phyloP scores from a whole-genome alignment of 306 rosid genomes.

The Cajanus cajan region DNA sequence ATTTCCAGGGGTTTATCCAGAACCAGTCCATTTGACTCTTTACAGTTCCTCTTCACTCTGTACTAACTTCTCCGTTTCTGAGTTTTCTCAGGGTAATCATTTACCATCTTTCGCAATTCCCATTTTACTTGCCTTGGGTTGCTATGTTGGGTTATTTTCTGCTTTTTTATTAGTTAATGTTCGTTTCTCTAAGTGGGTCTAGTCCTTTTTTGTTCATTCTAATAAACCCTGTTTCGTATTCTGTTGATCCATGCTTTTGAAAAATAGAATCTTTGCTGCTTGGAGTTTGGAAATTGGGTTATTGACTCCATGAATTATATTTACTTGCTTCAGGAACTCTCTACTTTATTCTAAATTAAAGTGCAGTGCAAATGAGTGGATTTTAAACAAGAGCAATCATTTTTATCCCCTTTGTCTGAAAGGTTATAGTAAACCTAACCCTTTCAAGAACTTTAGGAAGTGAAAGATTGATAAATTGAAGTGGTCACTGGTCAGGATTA shows the following conservation, averaged over 20 bases:
- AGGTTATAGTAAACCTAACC: not conserved
- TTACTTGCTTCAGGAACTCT: not conserved
- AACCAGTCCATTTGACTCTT: conserved; percentile 8
- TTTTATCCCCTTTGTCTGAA: not conserved
- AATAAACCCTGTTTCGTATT: not conserved
- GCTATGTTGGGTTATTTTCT: not conserved
- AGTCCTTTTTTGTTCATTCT: not conserved
- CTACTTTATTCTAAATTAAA: not conserved
- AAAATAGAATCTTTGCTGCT: not conserved
- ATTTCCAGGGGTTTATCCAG: conserved; percentile 25
- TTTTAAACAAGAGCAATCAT: not conserved
- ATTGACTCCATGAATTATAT: not conserved
- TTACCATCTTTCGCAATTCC: not conserved
- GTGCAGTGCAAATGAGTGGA: conserved; percentile 1
- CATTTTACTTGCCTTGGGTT: not conserved
- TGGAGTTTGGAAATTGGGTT: not conserved
- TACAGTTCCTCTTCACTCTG: not conserved
- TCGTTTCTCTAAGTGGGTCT: not conserved
- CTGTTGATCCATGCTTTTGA: not conserved
- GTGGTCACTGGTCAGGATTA: not conserved
- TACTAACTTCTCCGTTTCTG: not conserved
- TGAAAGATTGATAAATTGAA: not conserved
- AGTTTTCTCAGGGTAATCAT: conserved; percentile 30
- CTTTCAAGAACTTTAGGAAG: not conserved
- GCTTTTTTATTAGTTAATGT: not conserved